These are phyloP conservation scores for Solanum lignicaule DNA, from an alignment of 257 asterid species.

Conservation along the genomic window DNA sequence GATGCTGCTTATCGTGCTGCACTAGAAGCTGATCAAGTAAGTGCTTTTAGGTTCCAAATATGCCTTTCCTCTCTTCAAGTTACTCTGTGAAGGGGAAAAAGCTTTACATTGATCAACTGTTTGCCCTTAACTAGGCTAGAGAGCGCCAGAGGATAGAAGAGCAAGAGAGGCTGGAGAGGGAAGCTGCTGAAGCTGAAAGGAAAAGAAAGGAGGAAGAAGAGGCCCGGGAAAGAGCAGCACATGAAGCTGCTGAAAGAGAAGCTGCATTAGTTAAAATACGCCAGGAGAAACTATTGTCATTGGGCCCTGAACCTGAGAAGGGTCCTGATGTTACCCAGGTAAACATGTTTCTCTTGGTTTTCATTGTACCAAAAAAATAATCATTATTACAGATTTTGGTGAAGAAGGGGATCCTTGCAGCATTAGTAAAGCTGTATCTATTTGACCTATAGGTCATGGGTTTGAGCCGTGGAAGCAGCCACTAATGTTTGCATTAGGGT, in stretches of 20 bases:
- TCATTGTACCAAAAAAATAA: background rate
- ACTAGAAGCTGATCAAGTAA: slow-evolving; percentile 98
- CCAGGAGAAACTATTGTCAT: slow-evolving; percentile 63
- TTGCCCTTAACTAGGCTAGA: slow-evolving; percentile 51
- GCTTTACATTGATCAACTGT: background rate
- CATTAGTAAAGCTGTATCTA: background rate
- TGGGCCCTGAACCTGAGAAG: slow-evolving; percentile 94
- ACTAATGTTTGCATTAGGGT: background rate
- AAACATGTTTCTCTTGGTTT: slow-evolving; percentile 13
- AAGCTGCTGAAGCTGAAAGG: slow-evolving; percentile 94
- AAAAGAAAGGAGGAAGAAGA: slow-evolving; percentile 79
- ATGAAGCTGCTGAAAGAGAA: slow-evolving; percentile 82
- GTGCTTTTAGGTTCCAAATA: slow-evolving; percentile 4
- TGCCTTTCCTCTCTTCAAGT: background rate
- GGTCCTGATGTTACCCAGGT: slow-evolving; percentile 95
- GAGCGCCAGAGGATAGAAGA: slow-evolving; percentile 86
- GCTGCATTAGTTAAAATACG: slow-evolving; percentile 71
- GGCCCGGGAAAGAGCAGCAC: slow-evolving; percentile 76
- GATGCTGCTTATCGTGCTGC: slow-evolving; percentile 96
- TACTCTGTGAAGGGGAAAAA: background rate
- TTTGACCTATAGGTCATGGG: background rate
- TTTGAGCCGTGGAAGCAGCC: background rate
- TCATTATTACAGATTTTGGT: background rate
- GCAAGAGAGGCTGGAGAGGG: slow-evolving; percentile 63
- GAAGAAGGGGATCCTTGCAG: background rate